Percentiles rank a stretch among this genome's conserved stretches.
Evolutionary conservation across 495 filamentous ascomycete species (phyloP).

Genomic region (Baudoinia panamericana): DNA sequence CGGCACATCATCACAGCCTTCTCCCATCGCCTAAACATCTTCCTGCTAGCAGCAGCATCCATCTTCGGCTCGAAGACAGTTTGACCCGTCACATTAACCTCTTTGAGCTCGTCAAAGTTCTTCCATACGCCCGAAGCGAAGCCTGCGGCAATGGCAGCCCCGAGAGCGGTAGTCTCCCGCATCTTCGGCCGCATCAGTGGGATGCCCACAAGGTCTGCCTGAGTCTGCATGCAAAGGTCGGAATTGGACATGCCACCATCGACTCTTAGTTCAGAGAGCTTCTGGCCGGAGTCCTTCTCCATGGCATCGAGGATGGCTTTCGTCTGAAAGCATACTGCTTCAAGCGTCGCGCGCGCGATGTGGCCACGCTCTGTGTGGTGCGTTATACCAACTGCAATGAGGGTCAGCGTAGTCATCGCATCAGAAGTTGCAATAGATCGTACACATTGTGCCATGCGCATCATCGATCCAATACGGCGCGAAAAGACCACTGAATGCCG

Average conservation of each 20-base stretch:
- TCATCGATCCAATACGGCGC: conserved; percentile 99
- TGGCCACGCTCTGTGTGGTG: conserved; percentile 82
- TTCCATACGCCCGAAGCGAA: conserved; percentile 77
- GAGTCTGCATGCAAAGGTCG: conserved; percentile 89
- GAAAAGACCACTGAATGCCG: conserved; percentile 89
- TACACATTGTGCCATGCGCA: conserved; percentile 71
- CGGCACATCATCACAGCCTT: conserved; percentile 81
- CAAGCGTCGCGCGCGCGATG: conserved; percentile 85
- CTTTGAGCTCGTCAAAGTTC: conserved; percentile 60
- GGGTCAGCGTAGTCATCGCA: neutral
- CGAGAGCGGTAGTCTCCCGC: conserved; percentile 87
- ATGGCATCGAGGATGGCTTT: conserved; percentile 91
- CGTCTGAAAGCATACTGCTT: conserved; percentile 91
- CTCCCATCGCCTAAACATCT: conserved; percentile 69
- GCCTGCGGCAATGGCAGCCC: conserved; percentile 87
- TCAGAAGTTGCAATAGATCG: neutral
- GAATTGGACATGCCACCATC: conserved; percentile 94
- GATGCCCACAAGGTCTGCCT: conserved; percentile 83
- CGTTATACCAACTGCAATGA: conserved; percentile 58
- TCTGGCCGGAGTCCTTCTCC: conserved; percentile 76
- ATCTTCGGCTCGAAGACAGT: conserved; percentile 62
- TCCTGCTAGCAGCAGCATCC: conserved; percentile 41
- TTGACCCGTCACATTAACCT: conserved; percentile 62
- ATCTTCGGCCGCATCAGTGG: conserved; percentile 77
- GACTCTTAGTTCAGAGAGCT: conserved; percentile 64